A percentile compares a stretch with the other conserved stretches of the same genome.
phyloP scores from a whole-genome alignment of 2,329 filamentous ascomycete species.

The Decorospora gaudefroyi region DNA sequence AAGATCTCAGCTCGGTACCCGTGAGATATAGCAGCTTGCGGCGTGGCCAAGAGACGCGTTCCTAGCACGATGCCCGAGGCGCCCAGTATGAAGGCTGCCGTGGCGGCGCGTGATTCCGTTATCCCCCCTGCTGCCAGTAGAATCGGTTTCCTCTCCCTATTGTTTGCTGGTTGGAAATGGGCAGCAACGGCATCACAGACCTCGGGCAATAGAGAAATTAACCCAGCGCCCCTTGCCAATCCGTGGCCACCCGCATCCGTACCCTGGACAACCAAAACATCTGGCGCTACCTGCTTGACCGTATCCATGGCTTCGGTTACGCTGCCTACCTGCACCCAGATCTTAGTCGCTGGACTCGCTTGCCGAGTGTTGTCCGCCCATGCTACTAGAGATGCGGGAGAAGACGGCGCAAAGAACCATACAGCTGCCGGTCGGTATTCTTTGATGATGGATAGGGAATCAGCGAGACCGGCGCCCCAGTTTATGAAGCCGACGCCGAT shows the following conservation, averaged over 20 bases:
- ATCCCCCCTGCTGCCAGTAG: constrained; percentile 66
- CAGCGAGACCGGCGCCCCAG: constrained; percentile 53
- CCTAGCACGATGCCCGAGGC: constrained; percentile 62
- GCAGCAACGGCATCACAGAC: constrained; percentile 53
- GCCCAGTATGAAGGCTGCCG: constrained; percentile 61
- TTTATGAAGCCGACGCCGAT: constrained; percentile 68
- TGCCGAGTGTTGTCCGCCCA: constrained; percentile 41
- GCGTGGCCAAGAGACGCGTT: constrained; percentile 63
- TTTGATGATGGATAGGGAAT: constrained; percentile 57
- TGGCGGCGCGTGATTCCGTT: constrained; percentile 59
- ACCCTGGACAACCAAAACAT: constrained; percentile 66
- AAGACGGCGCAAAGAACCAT: constrained; percentile 65
- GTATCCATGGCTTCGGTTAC: constrained; percentile 60
- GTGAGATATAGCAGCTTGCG: constrained; percentile 53
- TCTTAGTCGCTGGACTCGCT: constrained; percentile 49
- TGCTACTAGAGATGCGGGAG: constrained; percentile 39
- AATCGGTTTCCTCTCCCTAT: constrained; percentile 24
- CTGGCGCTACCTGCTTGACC: constrained; percentile 53
- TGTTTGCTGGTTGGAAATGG: constrained; percentile 17
- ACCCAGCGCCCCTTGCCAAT: constrained; percentile 57
- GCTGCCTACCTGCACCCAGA: constrained; percentile 67
- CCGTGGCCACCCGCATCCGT: constrained; percentile 69
- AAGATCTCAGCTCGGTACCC: constrained; percentile 57
- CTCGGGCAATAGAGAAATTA: constrained; percentile 64
- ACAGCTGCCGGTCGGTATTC: constrained; percentile 62